Evolutionary conservation across 305 asterid species (phyloP).

Genomic region (Petunia hybrid): DNA sequence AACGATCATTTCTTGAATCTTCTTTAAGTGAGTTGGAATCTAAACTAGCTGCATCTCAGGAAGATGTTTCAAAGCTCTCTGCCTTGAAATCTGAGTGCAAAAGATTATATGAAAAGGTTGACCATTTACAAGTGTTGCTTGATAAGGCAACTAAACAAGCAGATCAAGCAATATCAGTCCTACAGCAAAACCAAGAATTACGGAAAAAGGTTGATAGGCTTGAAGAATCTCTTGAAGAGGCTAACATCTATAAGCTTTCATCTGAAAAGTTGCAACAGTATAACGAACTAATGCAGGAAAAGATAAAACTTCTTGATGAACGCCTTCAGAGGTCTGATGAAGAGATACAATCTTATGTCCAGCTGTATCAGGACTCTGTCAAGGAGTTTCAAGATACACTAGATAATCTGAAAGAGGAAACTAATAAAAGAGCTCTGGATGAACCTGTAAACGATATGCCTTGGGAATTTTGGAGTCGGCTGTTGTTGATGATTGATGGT

Average conservation of each 20-base stretch:
- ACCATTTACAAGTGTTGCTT: constrained; percentile 67
- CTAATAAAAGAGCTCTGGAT: constrained; percentile 55
- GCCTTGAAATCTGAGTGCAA: constrained; percentile 71
- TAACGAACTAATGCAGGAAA: constrained; percentile 83
- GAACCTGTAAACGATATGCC: constrained; percentile 70
- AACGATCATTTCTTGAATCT: constrained; percentile 63
- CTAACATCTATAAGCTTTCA: constrained; percentile 71
- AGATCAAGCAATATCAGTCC: constrained; percentile 72
- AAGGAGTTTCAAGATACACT: constrained; percentile 92
- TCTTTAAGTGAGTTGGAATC: constrained; percentile 71
- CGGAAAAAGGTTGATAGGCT: constrained; percentile 81
- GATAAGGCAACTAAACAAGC: constrained; percentile 81
- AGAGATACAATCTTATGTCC: constrained; percentile 78
- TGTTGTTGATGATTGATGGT: constrained; percentile 89
- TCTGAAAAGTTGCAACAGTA: constrained; percentile 82
- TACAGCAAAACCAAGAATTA: constrained; percentile 93
- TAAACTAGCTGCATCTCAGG: constrained; percentile 74
- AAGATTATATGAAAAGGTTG: constrained; percentile 74
- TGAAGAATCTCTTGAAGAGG: constrained; percentile 87
- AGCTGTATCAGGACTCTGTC: constrained; percentile 83
- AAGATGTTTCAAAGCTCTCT: constrained; percentile 69
- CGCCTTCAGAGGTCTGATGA: constrained; percentile 89
- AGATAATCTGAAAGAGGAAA: constrained; percentile 68
- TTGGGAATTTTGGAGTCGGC: constrained; percentile 78
- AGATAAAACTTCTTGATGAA: constrained; percentile 78